Evolutionary conservation across 2,329 filamentous ascomycete species (phyloP).

Genomic region (Penicillium occitanis): DNA sequence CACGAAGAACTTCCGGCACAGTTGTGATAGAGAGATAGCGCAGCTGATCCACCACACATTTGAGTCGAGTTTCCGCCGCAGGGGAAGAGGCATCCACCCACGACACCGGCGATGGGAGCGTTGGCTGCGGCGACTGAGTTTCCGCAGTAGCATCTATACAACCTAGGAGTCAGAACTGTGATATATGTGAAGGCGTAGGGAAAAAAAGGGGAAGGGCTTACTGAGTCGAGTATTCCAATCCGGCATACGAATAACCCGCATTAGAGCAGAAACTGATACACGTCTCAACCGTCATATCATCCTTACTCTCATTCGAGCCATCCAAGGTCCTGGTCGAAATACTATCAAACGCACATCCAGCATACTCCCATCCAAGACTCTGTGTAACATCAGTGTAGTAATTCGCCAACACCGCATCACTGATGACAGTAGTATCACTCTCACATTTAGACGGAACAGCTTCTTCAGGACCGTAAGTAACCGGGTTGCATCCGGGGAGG

Average conservation of each 20-base stretch:
- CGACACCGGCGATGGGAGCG: conserved; percentile 28
- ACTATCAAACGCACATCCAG: conserved; percentile 60
- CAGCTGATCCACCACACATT: conserved; percentile 28
- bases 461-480: conserved; percentile 37
- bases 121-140: conserved; percentile 13
- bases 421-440: background rate
- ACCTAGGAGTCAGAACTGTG: background rate
- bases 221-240: conserved; percentile 30
- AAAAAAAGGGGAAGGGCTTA: background rate
- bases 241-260: conserved; percentile 34
- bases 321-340: conserved; percentile 38
- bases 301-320: conserved; percentile 26
- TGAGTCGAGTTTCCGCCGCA: conserved; percentile 29
- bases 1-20: conserved; percentile 25
- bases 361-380: conserved; percentile 55
- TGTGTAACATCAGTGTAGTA: conserved; percentile 47
- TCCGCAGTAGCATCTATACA: conserved; percentile 20
- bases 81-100: conserved; percentile 29
- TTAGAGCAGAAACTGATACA: conserved; percentile 33
- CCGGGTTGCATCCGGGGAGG: conserved; percentile 31
- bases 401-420: conserved; percentile 6
- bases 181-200: background rate
- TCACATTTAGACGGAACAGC: conserved; percentile 26
- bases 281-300: conserved; percentile 29
- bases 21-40: conserved; percentile 30